Base-by-base conservation (phyloP, 176 grass and related monocot species). In the Bonia amplexicaulis region DNA sequence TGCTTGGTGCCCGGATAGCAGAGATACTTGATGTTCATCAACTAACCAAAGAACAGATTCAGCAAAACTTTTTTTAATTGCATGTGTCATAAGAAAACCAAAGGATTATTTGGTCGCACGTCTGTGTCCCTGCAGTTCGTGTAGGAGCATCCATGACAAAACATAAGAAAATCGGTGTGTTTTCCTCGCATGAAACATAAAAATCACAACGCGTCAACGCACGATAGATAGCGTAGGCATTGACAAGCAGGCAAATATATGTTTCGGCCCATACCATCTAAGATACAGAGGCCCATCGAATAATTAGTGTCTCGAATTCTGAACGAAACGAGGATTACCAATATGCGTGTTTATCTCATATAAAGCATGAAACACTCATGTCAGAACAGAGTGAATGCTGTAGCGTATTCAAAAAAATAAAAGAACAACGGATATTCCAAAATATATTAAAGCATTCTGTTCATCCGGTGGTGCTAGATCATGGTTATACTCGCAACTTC, bases 191-290 rank as follows among this genome's bases (percentile, higher is more conserved):
- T 29, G 67, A n/a, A 70, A 79, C 80, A 83, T 3, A 11, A 26
- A 16, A 31, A 67, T 42, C 88, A 42, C 15, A 15, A 49, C 41
- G 84, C 48, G 83, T 82, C 88, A 78, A 78, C 71, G 7, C 17
- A 26, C 9, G 8, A 19, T 48, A 37, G 60, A 69, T 87, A n/a
- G 19, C 26, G 64, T 82, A 46, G 60, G 64, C 80, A 42, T 23
- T 25, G 62, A 6, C 83, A 82, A 47, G 54, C 57, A 44, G 14
- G 29, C 37, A 51, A 10, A 57, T 19, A 66, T 82, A 55, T 19
- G 66, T 78, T 55, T 63, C 58, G 0, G 26, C 51, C n/a, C 61
- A 27, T 66, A 66, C 78, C 57, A 12, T 82, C 58, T 4, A 58
- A 44, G 66, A 15, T 11, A 52, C 1, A 40, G 12, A 35, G 1